These are phyloP conservation scores for Penicillium verrucosum DNA, from an alignment of 2,329 filamentous ascomycete species.

Conservation along the genomic window DNA sequence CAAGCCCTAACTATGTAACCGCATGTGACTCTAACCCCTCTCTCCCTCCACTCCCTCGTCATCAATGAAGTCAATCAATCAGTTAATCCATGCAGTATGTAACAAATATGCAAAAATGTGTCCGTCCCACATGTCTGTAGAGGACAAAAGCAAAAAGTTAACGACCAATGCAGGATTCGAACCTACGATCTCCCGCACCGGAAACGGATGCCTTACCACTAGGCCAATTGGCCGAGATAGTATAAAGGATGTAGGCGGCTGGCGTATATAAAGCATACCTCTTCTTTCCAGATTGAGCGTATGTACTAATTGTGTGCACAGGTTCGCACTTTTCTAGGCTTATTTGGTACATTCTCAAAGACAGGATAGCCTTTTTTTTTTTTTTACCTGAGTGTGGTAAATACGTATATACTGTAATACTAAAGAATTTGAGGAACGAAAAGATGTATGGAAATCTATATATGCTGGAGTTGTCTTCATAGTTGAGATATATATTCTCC, in stretches of 20 bases:
- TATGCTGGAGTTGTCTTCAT: background rate
- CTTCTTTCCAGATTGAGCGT: background rate
- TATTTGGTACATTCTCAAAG: background rate
- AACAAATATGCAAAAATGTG: background rate
- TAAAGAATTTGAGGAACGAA: no score
- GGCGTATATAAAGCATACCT: background rate
- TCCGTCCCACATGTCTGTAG: no score
- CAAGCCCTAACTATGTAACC: no score
- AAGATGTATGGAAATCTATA: rapidly evolving
- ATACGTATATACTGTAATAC: no score
- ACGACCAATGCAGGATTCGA: conserved; percentile 31
- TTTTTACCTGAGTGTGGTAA: background rate
- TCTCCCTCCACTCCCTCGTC: no score
- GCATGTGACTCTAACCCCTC: no score
- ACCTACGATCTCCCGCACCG: conserved; percentile 30
- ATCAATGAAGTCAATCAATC: no score
- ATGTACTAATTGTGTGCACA: background rate
- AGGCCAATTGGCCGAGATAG: conserved; percentile 25
- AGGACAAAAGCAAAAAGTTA: background rate
- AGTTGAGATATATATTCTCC: background rate
- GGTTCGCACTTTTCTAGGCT: background rate
- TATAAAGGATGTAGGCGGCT: background rate
- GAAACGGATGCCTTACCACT: conserved; percentile 31
- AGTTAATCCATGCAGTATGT: no score
- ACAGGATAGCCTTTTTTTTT: background rate